phyloP scores from a whole-genome alignment of 768 basidiomycete genomes.

The Lentinula boryana region DNA sequence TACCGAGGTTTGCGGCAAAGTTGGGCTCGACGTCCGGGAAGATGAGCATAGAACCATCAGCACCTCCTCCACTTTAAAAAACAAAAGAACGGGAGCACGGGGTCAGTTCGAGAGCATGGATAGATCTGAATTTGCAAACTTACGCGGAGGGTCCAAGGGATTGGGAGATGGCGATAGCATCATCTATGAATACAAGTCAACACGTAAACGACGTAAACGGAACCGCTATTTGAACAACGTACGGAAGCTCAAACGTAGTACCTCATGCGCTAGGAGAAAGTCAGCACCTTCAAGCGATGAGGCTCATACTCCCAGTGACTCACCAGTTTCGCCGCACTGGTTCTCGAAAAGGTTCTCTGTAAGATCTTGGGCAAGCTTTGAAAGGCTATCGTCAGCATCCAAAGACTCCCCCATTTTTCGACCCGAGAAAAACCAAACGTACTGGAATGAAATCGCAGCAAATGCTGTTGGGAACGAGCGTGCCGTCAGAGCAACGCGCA shows the following conservation, averaged over 20 bases:
- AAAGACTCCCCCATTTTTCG: too few species aligned
- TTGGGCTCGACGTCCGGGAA: constrained; percentile 18
- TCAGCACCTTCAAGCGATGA: too few species aligned
- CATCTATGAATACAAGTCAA: constrained; percentile 18
- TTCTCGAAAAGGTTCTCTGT: constrained; percentile 27
- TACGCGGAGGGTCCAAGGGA: background rate
- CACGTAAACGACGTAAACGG: constrained; percentile 11
- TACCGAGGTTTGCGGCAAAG: constrained; percentile 13
- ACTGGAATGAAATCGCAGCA: constrained; percentile 6
- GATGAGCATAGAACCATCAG: constrained; percentile 23
- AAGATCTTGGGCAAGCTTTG: constrained; percentile 16
- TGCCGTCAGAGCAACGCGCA: constrained; percentile 1
- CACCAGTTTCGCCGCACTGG: constrained; percentile 22
- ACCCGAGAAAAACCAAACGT: background rate
- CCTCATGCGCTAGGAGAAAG: constrained; percentile 19
- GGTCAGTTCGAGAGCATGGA: background rate
- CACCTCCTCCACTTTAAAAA: constrained; percentile 19
- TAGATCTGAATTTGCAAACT: background rate
- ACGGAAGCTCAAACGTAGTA: constrained; percentile 21
- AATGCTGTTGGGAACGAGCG: background rate
- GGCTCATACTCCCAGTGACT: background rate
- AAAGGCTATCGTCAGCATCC: background rate
- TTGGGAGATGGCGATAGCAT: constrained; percentile 13
- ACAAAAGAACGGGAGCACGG: too few species aligned
- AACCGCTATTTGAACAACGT: background rate